phyloP scores from a whole-genome alignment of 2,329 filamentous ascomycete species.

The Fusarium anguioides region DNA sequence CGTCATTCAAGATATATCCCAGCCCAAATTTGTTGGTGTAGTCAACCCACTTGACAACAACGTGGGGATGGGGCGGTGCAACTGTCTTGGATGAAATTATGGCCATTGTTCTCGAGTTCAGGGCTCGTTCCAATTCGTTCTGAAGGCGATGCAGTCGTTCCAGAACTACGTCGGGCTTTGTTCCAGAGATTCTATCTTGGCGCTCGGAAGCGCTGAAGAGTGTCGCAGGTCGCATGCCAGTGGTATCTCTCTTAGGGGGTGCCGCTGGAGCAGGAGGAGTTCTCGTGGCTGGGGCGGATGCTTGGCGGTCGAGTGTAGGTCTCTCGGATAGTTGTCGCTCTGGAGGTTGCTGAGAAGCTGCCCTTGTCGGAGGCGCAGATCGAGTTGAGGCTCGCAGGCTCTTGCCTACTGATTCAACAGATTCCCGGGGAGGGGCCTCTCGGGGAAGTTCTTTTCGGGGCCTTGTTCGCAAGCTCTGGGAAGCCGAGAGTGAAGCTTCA shows the following conservation, averaged over 20 bases:
- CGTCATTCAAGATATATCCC: constrained; percentile 85
- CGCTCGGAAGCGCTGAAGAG: constrained; percentile 68
- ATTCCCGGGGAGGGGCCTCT: constrained; percentile 40
- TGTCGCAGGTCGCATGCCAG: constrained; percentile 55
- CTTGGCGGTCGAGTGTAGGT: constrained; percentile 44
- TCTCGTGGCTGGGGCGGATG: constrained; percentile 34
- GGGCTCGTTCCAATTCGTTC: constrained; percentile 68
- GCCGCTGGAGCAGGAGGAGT: constrained; percentile 40
- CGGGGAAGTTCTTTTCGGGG: constrained; percentile 45
- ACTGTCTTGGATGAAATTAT: constrained; percentile 66
- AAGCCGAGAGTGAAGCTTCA: constrained; percentile 40
- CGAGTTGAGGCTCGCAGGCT: constrained; percentile 47
- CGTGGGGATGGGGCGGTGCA: constrained; percentile 67
- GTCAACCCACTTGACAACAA: constrained; percentile 85
- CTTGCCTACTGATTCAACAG: constrained; percentile 40
- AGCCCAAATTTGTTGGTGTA: constrained; percentile 89
- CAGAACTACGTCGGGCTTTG: constrained; percentile 68
- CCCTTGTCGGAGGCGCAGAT: constrained; percentile 44
- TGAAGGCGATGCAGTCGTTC: constrained; percentile 67
- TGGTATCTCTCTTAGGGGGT: constrained; percentile 44
- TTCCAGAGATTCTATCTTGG: constrained; percentile 61
- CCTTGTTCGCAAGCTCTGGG: constrained; percentile 48
- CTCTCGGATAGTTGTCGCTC: constrained; percentile 40
- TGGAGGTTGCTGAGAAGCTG: constrained; percentile 45
- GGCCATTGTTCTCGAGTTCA: constrained; percentile 72